Evolutionary conservation across 345 rosid genomes (phyloP).

Genomic region (Boechera stricta): DNA sequence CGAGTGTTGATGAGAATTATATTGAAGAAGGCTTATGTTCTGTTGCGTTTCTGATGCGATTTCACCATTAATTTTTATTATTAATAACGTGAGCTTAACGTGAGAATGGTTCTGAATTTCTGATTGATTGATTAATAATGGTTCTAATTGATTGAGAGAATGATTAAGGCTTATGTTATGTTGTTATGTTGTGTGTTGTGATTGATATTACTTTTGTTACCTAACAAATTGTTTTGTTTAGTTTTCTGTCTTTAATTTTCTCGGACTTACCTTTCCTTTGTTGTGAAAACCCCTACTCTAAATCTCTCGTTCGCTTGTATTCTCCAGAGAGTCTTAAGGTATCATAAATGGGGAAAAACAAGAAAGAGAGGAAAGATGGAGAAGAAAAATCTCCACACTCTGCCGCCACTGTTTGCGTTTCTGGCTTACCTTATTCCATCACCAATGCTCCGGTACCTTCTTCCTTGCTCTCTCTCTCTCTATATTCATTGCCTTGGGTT

Average conservation of each 20-base stretch:
- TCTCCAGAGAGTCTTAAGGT: neutral
- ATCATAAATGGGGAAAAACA: constrained; percentile 53
- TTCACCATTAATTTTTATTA: too few species aligned
- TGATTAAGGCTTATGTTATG: too few species aligned
- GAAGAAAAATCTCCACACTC: constrained; percentile 61
- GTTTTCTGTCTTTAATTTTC: too few species aligned
- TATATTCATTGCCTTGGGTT: neutral
- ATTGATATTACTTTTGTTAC: too few species aligned
- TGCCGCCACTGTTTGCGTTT: constrained; percentile 75
- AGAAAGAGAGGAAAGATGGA: constrained; percentile 52
- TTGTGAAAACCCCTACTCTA: constrained; percentile 10
- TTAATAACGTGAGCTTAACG: too few species aligned
- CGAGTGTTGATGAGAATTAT: constrained; percentile 35
- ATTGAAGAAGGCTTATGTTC: neutral
- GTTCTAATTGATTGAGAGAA: too few species aligned
- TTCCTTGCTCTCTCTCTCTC: neutral
- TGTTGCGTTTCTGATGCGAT: too few species aligned
- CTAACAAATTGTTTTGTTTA: too few species aligned
- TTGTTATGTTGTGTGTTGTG: too few species aligned
- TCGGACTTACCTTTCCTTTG: neutral
- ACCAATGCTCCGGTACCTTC: constrained; percentile 75
- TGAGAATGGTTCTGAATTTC: too few species aligned
- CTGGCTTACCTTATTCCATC: constrained; percentile 83
- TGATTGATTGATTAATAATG: too few species aligned
- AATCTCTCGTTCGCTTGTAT: neutral